These are phyloP conservation scores for Zygnema cylindricum DNA, from an alignment of 139 green algal species.

Conservation along the genomic window DNA sequence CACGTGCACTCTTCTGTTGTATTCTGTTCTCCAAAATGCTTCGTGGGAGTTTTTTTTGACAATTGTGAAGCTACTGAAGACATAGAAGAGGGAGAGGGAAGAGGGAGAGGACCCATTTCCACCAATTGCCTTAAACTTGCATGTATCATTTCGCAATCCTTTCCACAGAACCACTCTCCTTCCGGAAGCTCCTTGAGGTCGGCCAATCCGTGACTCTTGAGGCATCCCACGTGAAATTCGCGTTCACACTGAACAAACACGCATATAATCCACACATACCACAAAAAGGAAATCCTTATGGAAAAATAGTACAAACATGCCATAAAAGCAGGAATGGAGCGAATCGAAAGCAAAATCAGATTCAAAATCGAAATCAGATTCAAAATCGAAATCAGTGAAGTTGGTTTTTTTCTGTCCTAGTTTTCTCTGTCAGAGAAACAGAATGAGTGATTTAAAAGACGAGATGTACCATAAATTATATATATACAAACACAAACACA, in stretches of 20 bases:
- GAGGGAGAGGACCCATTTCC: slow-evolving; percentile 5
- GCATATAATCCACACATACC: background rate
- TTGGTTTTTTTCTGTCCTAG: too few relatives aligned
- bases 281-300: background rate
- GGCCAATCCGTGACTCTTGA: slow-evolving; percentile 50
- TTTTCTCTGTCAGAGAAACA: too few relatives aligned
- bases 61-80: background rate
- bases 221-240: slow-evolving; percentile 90
- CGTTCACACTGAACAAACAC: slow-evolving; percentile 80
- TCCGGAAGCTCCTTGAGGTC: slow-evolving; percentile 71
- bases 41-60: background rate
- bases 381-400: too few relatives aligned
- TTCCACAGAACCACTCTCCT: slow-evolving; percentile 87
- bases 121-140: slow-evolving; percentile 64
- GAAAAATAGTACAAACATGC: background rate
- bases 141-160: slow-evolving; percentile 72
- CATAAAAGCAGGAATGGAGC: too few relatives aligned
- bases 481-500: too few relatives aligned
- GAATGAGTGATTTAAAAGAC: too few relatives aligned
- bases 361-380: too few relatives aligned
- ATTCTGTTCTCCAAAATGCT: background rate
- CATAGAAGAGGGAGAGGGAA: background rate
- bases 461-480: too few relatives aligned
- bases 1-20: slow-evolving; percentile 37
- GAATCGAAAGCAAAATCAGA: too few relatives aligned